Evolutionary conservation across 805 yeast species (phyloP), one percentile per base, ranked within the genome.

Genomic region (Debaryomyces prosopidis): DNA sequence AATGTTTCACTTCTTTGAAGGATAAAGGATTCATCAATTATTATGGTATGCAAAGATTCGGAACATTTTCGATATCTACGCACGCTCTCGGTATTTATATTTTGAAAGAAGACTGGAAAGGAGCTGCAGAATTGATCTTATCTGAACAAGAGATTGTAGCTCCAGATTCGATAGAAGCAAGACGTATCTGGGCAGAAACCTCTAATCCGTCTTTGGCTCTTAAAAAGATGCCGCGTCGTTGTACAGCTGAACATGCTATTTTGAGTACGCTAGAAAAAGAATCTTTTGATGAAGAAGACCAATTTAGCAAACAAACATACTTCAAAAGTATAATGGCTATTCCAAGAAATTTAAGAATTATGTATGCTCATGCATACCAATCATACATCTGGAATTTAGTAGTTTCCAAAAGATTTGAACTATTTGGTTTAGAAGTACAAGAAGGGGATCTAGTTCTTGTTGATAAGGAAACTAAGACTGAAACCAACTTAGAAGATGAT

Each of bases 21-120:
- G 72, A 71, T 1, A 72, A 77, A 23, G 99, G 99, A 0, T 94
- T 89, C 58, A 85, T 94, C 51, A 94, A 94, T 65, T 94, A 94
- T 61, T 94, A 79, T 63, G 99, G 99, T n/a, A 85, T 94, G 91
- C 99, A 94, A 71, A 75, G 99, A 59, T 94, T 94, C 63, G 99
- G 99, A 23, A 91, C 99, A 0, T 92, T 89, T 59, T 87, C 97
- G 10, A 76, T 90, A 23, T 89, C 98, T 2, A 91, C 99, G 0
- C 97, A 94, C 65, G 79, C 76, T 26, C 75, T 91, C 43, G 99
- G 99, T 40, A 80, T 80, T 49, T 76, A 76, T 49, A 73, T 92
- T 20, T 68, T 94, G 40, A 74, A 80, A 40, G 81, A 80, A 30
- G 82, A 90, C 45, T 94, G 96, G 90, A 78, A 85, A 54, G 76